Evolutionary conservation across 345 rosid species (phyloP).

Genomic region (Linum lewisii): DNA sequence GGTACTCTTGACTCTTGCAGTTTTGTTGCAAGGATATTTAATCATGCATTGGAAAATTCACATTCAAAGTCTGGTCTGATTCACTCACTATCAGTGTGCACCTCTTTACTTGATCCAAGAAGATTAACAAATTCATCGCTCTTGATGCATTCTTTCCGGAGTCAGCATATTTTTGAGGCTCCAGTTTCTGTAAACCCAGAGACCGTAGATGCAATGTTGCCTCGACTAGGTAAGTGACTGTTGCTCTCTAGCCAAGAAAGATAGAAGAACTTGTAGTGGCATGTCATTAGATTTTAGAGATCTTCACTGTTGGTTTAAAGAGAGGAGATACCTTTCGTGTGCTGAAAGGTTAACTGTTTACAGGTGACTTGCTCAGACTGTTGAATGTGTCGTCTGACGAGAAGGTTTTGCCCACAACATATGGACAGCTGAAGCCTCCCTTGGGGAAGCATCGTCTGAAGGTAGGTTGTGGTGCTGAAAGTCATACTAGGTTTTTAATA

Average conservation of each 20-base stretch:
- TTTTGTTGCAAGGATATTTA: conserved; percentile 78
- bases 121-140: conserved; percentile 61
- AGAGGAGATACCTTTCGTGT: too few species aligned
- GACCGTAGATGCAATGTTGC: conserved; percentile 89
- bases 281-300: too few species aligned
- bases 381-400: conserved; percentile 71
- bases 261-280: too few species aligned
- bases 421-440: conserved; percentile 93
- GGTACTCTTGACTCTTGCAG: conserved; percentile 28
- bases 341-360: too few species aligned
- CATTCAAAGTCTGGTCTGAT: conserved; percentile 82
- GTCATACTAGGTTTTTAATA: background rate
- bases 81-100: conserved; percentile 92
- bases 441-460: conserved; percentile 94
- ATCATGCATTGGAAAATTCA: conserved; percentile 94
- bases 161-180: conserved; percentile 72
- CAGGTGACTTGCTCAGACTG: conserved; percentile 70
- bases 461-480: conserved; percentile 31
- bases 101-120: conserved; percentile 86
- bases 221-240: conserved; percentile 66
- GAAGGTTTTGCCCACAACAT: conserved; percentile 77
- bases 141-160: conserved; percentile 63
- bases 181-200: conserved; percentile 66
- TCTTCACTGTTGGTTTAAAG: too few species aligned
- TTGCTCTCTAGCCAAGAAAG: too few species aligned